Evolutionary conservation across 495 filamentous ascomycete genomes (phyloP), one percentile per base, ranked within the genome.

Genomic region (Patellaria atrata): DNA sequence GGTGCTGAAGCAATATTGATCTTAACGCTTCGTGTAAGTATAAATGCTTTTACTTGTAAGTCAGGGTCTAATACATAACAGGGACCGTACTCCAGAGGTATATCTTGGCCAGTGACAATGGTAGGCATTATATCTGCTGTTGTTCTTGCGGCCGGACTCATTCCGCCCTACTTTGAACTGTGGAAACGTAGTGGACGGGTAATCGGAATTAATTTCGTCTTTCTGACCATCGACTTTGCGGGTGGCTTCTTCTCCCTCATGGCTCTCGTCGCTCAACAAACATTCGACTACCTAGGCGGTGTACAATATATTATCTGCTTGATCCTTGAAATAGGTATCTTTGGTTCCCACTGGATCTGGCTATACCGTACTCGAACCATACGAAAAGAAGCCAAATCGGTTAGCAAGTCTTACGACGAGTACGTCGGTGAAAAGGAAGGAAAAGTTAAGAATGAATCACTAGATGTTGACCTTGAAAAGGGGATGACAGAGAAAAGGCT

Each of bases 161-260:
- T 85, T 2, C 76, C 79, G 2, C 77, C 77, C 0, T 84, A 84
- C 41, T 66, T 67, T 35, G 79, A 85, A 49, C 53, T 82, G 4
- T 77, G 68, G 65, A 82, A 82, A 51, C 58, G 78, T 11, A 61
- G 65, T 27, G 79, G 79, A 0, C 59, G 73, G 10, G 76, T 84
- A 0, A 60, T 79, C 22, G 79, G 79, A 1, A 73, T 84, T 14
- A 76, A 65, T 37, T 73, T 68, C 53, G 50, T 71, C 0, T 87
- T 87, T 38, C 55, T 87, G 4, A 58, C 61, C 0, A 71, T 83
- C 41, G 81, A 87, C 47, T 79, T 67, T 48, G 48, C 67, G 0
- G 81, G 81, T 0, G 81, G 79, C 0, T 65, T 84, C 40, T 82
- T 85, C 53, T 82, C 77, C 0, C 62, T 83, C 3, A 68, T 83